phyloP scores from a whole-genome alignment of 2,329 filamentous ascomycete genomes.

The Trichoderma sp. region DNA sequence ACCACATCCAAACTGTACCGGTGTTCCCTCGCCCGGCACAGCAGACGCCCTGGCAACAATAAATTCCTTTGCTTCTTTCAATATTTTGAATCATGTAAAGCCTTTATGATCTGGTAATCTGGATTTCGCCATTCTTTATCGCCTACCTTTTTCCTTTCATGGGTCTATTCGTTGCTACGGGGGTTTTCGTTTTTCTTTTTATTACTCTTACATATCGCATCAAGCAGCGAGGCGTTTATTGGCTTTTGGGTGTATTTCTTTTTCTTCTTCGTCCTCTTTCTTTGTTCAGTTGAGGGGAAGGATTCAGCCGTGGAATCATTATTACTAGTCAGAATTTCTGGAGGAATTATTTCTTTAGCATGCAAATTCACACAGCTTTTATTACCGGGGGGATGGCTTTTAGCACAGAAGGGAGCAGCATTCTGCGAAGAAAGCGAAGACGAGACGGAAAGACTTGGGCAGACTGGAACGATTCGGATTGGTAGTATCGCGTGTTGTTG shows the following conservation, averaged over 20 bases:
- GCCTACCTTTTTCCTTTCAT: neutral
- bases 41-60: constrained; percentile 63
- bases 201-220: constrained; percentile 22
- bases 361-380: neutral
- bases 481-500: neutral
- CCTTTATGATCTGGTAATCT: constrained; percentile 10
- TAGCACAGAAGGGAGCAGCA: neutral
- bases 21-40: constrained; percentile 81
- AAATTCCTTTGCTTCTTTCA: neutral
- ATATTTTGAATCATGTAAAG: constrained; percentile 12
- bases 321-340: constrained; percentile 5
- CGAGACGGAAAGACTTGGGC: neutral
- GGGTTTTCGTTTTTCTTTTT: neutral
- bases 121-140: constrained; percentile 18
- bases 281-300: neutral
- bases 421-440: neutral
- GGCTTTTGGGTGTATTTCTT: neutral
- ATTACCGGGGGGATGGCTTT: neutral
- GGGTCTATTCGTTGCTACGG: constrained; percentile 10
- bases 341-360: neutral
- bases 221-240: constrained; percentile 23
- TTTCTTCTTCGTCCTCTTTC: neutral
- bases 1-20: constrained; percentile 75
- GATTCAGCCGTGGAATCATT: neutral
- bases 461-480: neutral